Conservation (phyloP, 2,329 filamentous ascomycete species). For the Pseudocercospora pini-densiflorae region DNA sequence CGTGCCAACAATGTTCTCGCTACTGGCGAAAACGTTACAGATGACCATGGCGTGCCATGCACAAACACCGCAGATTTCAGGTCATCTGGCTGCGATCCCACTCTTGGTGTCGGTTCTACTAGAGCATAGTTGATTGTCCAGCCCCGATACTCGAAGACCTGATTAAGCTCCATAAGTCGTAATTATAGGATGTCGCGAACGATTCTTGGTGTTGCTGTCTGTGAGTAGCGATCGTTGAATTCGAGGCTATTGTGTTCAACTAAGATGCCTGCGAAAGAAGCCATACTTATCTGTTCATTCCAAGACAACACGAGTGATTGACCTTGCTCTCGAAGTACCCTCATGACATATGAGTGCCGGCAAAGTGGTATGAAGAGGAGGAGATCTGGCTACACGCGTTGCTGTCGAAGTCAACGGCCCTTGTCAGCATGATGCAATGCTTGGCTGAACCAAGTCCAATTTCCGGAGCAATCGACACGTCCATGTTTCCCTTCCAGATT, state of each 20-base stretch:
- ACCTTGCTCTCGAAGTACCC: background rate
- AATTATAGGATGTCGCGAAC: background rate
- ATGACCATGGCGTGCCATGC: constrained; percentile 56
- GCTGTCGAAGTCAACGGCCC: background rate
- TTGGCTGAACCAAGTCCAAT: background rate
- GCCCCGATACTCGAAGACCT: constrained; percentile 19
- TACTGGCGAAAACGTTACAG: constrained; percentile 45
- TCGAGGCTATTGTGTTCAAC: background rate
- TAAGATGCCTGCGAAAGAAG: background rate
- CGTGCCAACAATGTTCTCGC: constrained; percentile 43
- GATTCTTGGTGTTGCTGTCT: background rate
- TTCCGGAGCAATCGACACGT: background rate
- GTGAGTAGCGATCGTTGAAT: background rate
- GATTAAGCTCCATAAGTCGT: constrained; percentile 18
- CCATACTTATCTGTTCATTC: background rate
- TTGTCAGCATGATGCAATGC: background rate
- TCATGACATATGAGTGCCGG: background rate
- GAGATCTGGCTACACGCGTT: background rate
- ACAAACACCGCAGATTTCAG: constrained; percentile 48
- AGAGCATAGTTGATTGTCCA: constrained; percentile 28
- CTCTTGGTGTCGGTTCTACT: constrained; percentile 34
- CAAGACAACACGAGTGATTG: background rate
- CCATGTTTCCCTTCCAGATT: background rate
- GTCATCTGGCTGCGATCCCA: constrained; percentile 35
- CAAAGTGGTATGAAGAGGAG: too few relatives aligned